These are phyloP conservation scores for Pseudohalonectria lignicola DNA, from an alignment of 2,329 filamentous ascomycete species.

Conservation along the genomic window DNA sequence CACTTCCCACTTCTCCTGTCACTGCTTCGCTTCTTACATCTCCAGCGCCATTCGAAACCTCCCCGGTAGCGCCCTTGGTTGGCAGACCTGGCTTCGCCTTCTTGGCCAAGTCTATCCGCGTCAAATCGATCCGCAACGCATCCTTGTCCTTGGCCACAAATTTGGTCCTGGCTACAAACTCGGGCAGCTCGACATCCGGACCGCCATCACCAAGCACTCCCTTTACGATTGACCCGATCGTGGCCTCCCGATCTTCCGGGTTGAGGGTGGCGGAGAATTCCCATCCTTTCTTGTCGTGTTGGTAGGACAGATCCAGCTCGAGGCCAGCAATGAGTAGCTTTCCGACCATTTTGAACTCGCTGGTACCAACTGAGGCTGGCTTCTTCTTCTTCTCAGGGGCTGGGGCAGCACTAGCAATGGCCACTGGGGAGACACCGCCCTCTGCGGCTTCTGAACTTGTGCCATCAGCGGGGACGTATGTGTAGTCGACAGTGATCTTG, in stretches of 20 bases:
- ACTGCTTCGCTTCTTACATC: no score
- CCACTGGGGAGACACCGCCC: no score
- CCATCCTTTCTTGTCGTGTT: slow-evolving; percentile 3
- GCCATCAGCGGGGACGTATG: slow-evolving; percentile 4
- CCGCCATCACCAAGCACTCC: slow-evolving; percentile 3
- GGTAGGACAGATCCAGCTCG: slow-evolving; percentile 4
- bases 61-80: neutral
- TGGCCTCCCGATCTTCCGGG: slow-evolving; percentile 6
- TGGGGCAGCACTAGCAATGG: no score
- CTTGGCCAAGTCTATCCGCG: slow-evolving; percentile 2
- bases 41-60: neutral
- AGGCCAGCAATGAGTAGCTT: slow-evolving; percentile 1
- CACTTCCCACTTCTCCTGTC: neutral
- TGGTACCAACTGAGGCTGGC: slow-evolving; percentile 1
- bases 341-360: slow-evolving; percentile 4
- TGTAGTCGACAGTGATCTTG: slow-evolving; percentile 8
- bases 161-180: slow-evolving; percentile 2
- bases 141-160: slow-evolving; percentile 1
- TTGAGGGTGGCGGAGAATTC: slow-evolving; percentile 3
- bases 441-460: no score
- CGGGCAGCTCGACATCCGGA: slow-evolving; percentile 7
- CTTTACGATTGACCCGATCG: slow-evolving; percentile 1
- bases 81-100: neutral
- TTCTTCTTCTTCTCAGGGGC: neutral
- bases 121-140: slow-evolving; percentile 1